A percentile compares a stretch with the other conserved stretches of the same genome.
These are phyloP conservation scores for Avena insularis DNA, from an alignment of 176 grass and related monocot species.

Conservation along the genomic window DNA sequence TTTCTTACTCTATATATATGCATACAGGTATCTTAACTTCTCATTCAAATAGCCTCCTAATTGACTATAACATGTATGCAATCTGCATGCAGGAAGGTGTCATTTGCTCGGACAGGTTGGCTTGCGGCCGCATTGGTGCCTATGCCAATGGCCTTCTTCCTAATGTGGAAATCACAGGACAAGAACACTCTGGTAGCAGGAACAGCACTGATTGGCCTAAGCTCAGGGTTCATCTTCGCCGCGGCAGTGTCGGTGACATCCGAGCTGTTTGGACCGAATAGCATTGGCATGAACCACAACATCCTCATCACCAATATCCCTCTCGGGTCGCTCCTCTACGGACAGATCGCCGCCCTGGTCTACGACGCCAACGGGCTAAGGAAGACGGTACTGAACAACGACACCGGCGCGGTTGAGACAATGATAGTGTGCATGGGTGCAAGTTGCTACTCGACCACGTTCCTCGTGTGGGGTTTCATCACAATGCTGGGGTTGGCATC, in stretches of 20 bases:
- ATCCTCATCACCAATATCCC: slow-evolving; percentile 98
- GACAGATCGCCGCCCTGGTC: slow-evolving; percentile 74
- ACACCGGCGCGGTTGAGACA: slow-evolving; percentile 38
- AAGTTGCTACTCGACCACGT: slow-evolving; percentile 75
- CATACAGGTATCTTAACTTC: background rate
- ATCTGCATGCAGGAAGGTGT: slow-evolving; percentile 65
- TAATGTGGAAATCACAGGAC: slow-evolving; percentile 57
- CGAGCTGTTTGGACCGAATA: slow-evolving; percentile 82
- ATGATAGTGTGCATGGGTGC: slow-evolving; percentile 86
- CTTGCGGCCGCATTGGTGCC: slow-evolving; percentile 64
- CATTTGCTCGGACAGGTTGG: slow-evolving; percentile 86
- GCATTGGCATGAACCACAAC: slow-evolving; percentile 92
- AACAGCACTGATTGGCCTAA: slow-evolving; percentile 74
- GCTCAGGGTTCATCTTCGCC: slow-evolving; percentile 94
- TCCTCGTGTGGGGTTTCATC: slow-evolving; percentile 79
- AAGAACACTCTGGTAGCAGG: slow-evolving; percentile 53
- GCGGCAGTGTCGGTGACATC: slow-evolving; percentile 87
- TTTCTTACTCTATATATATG: background rate
- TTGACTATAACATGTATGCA: background rate
- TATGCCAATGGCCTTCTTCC: slow-evolving; percentile 78
- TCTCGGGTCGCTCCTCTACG: slow-evolving; percentile 83
- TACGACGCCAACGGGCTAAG: slow-evolving; percentile 72
- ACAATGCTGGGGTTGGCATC: slow-evolving; percentile 61
- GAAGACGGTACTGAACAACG: slow-evolving; percentile 34
- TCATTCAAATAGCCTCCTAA: slow-evolving; percentile 1